phyloP scores from a whole-genome alignment of 208 protist genomes.

The Trypanosoma avium region DNA sequence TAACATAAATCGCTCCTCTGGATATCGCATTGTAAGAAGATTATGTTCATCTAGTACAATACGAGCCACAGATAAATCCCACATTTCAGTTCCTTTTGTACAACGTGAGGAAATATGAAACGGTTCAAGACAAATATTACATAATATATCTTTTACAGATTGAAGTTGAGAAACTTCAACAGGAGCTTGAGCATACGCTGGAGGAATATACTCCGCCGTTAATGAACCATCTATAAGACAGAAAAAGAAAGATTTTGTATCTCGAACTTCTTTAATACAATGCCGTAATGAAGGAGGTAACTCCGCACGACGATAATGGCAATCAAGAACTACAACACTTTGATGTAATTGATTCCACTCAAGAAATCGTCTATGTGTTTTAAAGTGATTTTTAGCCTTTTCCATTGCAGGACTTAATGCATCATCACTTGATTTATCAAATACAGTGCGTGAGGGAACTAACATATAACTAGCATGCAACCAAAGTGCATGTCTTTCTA shows the following conservation, averaged over 20 bases:
- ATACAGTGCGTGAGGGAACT: conserved; percentile 73
- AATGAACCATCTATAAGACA: conserved; percentile 84
- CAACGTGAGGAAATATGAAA: conserved; percentile 70
- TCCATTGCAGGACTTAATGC: conserved; percentile 59
- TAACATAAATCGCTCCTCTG: conserved; percentile 46
- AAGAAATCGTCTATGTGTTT: conserved; percentile 44
- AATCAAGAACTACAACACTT: conserved; percentile 71
- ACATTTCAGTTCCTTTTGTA: conserved; percentile 50
- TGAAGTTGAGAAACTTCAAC: conserved; percentile 70
- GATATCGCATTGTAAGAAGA: conserved; percentile 49
- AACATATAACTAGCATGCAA: conserved; percentile 78
- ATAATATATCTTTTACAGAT: conserved; percentile 70
- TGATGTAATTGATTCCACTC: conserved; percentile 72
- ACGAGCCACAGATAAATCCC: conserved; percentile 80
- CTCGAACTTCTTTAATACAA: conserved; percentile 58
- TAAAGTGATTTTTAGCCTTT: conserved; percentile 48
- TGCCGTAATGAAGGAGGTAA: conserved; percentile 29
- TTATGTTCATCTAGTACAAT: conserved; percentile 64
- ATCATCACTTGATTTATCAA: conserved; percentile 77
- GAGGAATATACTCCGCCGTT: conserved; percentile 52
- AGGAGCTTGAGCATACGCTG: conserved; percentile 72
- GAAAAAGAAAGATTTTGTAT: conserved; percentile 81
- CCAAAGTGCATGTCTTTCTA: conserved; percentile 85
- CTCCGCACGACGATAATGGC: conserved; percentile 57
- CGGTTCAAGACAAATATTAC: conserved; percentile 67